Percentiles rank a stretch among this genome's conserved stretches.
These are phyloP conservation scores for Cichorium intybus DNA, from an alignment of 140 eudicot species.

Conservation along the genomic window DNA sequence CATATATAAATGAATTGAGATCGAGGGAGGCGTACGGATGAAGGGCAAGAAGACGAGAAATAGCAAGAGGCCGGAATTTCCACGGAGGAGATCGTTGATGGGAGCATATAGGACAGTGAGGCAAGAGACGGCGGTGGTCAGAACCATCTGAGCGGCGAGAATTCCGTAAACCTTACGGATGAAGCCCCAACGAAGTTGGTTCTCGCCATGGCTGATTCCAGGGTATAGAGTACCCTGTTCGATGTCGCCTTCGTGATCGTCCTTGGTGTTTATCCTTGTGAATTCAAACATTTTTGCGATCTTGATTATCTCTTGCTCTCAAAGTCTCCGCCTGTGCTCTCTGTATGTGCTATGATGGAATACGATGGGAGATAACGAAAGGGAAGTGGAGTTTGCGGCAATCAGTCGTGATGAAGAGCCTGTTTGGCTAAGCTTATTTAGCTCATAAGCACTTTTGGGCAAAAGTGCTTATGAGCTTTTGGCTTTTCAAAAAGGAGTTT, in stretches of 20 bases:
- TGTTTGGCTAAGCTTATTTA: no score
- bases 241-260: conserved; percentile 48
- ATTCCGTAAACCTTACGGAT: conserved; percentile 96
- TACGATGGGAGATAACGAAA: background rate
- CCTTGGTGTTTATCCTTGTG: conserved; percentile 49
- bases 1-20: background rate
- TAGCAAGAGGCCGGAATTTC: conserved; percentile 62
- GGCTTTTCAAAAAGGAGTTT: no score
- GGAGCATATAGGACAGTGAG: conserved; percentile 79
- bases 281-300: conserved; percentile 60
- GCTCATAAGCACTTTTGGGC: no score
- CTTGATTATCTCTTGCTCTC: conserved; percentile 2
- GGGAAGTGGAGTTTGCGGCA: conserved; percentile 5
- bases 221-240: conserved; percentile 73
- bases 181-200: conserved; percentile 93
- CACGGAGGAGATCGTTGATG: conserved; percentile 68
- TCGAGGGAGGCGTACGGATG: conserved; percentile 47
- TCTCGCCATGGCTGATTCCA: conserved; percentile 81
- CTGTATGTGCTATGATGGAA: background rate
- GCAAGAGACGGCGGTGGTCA: conserved; percentile 74
- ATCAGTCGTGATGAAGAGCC: conserved; percentile 4
- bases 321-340: conserved; percentile 12
- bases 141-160: conserved; percentile 77
- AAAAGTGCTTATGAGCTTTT: no score
- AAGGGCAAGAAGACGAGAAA: conserved; percentile 77